Conservation (phyloP, 345 rosid genomes). For the Durio zibethinus region DNA sequence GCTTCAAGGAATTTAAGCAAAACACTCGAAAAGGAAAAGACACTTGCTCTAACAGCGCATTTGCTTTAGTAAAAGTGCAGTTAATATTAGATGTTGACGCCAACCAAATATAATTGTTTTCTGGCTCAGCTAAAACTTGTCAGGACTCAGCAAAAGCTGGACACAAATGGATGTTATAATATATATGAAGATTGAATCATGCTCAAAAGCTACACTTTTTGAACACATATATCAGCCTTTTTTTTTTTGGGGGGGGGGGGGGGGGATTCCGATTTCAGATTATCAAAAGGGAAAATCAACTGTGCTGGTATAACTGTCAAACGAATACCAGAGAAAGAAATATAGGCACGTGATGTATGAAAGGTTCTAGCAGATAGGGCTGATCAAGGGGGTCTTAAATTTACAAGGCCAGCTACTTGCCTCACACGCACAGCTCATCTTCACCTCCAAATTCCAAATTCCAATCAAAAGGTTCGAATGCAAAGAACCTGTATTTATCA, state of each 20-base stretch:
- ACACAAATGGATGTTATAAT: neutral
- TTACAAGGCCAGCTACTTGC: slow-evolving; percentile 32
- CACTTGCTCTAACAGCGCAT: neutral
- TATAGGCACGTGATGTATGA: neutral
- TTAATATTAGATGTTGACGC: slow-evolving; percentile 5
- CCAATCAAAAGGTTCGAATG: neutral
- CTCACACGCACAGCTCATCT: slow-evolving; percentile 36
- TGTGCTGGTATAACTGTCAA: too few species aligned
- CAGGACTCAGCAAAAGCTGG: neutral
- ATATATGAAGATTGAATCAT: neutral
- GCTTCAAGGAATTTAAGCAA: slow-evolving; percentile 6
- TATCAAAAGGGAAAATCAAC: too few species aligned
- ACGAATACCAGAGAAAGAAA: too few species aligned
- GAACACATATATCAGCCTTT: neutral
- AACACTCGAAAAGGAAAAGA: neutral
- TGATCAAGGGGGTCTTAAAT: neutral
- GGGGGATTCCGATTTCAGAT: neutral
- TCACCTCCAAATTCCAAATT: neutral
- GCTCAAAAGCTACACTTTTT: neutral
- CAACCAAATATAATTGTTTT: neutral
- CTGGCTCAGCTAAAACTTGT: neutral
- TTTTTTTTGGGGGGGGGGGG: too few species aligned
- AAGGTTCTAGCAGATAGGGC: slow-evolving; percentile 1
- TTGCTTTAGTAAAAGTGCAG: neutral
- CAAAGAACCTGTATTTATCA: slow-evolving; percentile 4